These are phyloP conservation scores for Guadua angustifolia DNA, from an alignment of 176 grass and related monocot species.

Conservation along the genomic window DNA sequence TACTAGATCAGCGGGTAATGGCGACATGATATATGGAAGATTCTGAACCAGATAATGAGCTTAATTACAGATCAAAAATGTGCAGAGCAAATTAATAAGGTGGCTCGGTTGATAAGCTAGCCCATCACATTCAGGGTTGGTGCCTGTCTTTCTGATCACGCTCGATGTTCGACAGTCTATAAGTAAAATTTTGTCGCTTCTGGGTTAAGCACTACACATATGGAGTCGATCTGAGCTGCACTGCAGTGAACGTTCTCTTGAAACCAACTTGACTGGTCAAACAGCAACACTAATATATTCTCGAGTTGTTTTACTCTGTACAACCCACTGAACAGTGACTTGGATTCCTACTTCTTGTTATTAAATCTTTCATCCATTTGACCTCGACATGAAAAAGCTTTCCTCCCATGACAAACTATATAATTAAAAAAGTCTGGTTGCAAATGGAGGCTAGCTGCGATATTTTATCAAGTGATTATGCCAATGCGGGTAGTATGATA, in stretches of 20 bases:
- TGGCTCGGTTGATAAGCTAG: not conserved
- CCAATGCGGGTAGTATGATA: constrained; percentile 3
- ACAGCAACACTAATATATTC: not conserved
- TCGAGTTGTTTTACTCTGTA: not conserved
- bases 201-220: not conserved
- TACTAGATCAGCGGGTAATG: constrained; percentile 21
- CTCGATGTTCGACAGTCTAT: not conserved
- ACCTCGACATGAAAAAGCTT: not conserved
- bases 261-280: constrained; percentile 38
- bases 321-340: not conserved
- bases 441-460: not conserved
- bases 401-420: not conserved
- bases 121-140: constrained; percentile 45
- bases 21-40: constrained; percentile 40
- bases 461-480: not conserved
- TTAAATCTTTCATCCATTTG: not conserved
- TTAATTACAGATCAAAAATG: not conserved
- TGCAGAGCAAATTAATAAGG: constrained; percentile 25
- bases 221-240: constrained; percentile 36
- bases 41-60: constrained; percentile 43
- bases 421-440: not conserved
- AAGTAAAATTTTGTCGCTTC: not conserved
- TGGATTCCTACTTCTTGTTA: not conserved
- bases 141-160: constrained; percentile 24
- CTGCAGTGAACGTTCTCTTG: constrained; percentile 46